Base-by-base conservation (phyloP, 257 asterid species). In the Echites panduratus region DNA sequence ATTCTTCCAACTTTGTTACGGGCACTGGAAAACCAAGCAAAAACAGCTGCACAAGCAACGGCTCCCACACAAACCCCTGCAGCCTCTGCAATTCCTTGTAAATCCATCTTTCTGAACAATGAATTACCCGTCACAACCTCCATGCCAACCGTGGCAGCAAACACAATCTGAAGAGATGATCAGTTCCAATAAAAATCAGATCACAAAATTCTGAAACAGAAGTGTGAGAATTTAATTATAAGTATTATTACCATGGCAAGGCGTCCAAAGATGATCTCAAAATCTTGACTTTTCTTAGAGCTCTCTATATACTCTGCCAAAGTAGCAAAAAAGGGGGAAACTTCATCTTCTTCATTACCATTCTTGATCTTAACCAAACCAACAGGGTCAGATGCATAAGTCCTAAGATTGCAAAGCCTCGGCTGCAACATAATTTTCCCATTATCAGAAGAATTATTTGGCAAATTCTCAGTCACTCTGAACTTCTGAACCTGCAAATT, bases 211-310 rank as follows among this genome's bases (percentile, higher is more conserved):
- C 38, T 32, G 38, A 32, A 32, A 32, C 38, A 32, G 38, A 32
- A 32, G 38, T 32, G 38, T 32, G 38, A 32, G 38, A n/a, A 32
- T 32, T 32, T 32, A 32, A 32, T 32, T 32, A 32, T 32, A 32
- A 32, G 1, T 1, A 16, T 40, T 29, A 19, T 17, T 87, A 93
- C 98, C 98, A 93, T 93, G 81, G 98, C 97, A 65, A 93, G 96
- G 41, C 97, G 97, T 70, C 98, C 98, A 5, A 92, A 84, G 20
- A 93, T 85, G 85, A 87, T 89, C 87, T 93, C 98, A 70, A 90
- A 87, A 74, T 93, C 97, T 11, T 87, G 95, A 57, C 92, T 90
- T 74, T 82, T 90, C 84, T 81, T 85, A 2, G 95, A 85, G 79
- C 89, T 93, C 66, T 89, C 95, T 0, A 90, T 88, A 41, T 90